These are phyloP conservation scores for Clonostachys sp. DNA, from an alignment of 2,329 filamentous ascomycete species.

Conservation along the genomic window DNA sequence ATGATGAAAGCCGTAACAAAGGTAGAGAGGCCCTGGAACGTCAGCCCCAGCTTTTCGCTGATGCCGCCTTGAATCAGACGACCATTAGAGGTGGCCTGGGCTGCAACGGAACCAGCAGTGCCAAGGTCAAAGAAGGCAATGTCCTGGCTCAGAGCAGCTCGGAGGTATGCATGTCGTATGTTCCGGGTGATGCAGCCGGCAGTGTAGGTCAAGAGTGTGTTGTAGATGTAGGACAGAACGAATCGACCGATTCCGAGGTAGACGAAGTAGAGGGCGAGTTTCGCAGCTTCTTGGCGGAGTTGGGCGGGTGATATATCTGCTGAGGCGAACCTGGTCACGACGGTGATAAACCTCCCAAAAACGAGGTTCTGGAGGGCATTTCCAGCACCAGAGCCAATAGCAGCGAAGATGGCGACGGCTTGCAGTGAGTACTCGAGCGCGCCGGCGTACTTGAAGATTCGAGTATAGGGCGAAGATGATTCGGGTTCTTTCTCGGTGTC, in stretches of 20 bases:
- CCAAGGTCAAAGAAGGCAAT: slow-evolving; percentile 36
- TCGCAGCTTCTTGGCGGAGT: slow-evolving; percentile 20
- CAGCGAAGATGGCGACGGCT: slow-evolving; percentile 9
- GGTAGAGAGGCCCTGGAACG: slow-evolving; percentile 21
- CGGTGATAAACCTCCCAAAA: slow-evolving; percentile 3
- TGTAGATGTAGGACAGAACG: slow-evolving; percentile 8
- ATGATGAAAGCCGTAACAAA: slow-evolving; percentile 23
- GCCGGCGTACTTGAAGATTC: slow-evolving; percentile 15
- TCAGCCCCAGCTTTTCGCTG: slow-evolving; percentile 22
- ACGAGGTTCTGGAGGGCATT: slow-evolving; percentile 4
- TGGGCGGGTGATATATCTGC: slow-evolving; percentile 12
- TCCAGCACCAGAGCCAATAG: slow-evolving; percentile 2
- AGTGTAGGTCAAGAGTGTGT: slow-evolving; percentile 1
- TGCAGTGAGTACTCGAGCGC: slow-evolving; percentile 12
- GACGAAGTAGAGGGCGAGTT: slow-evolving; percentile 21
- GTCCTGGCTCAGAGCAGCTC: slow-evolving; percentile 37
- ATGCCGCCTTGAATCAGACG: slow-evolving; percentile 26
- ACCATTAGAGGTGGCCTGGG: slow-evolving; percentile 33
- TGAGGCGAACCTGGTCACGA: slow-evolving; percentile 23
- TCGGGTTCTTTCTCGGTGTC: too few relatives aligned
- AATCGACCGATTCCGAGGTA: slow-evolving; percentile 16
- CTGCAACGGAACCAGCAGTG: slow-evolving; percentile 25
- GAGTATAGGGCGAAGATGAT: background rate
- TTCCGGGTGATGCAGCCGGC: slow-evolving; percentile 28
- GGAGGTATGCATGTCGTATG: slow-evolving; percentile 37